phyloP scores from a whole-genome alignment of 2,329 filamentous ascomycete genomes.

The Diaporthe nobilis region DNA sequence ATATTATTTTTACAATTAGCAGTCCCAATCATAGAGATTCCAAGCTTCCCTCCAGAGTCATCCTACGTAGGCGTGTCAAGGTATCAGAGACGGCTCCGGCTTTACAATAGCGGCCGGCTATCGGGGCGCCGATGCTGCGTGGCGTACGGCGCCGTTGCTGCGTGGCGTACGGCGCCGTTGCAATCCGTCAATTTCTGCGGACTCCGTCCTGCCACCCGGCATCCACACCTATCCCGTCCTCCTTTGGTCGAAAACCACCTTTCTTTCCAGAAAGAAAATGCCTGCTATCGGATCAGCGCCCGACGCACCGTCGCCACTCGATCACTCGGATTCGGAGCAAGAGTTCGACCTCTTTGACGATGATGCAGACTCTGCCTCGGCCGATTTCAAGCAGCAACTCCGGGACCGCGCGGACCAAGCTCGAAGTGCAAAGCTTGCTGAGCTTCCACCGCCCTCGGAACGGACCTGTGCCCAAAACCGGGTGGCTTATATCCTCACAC shows the following conservation, averaged over 20 bases:
- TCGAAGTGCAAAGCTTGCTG: conserved; percentile 38
- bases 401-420: conserved; percentile 36
- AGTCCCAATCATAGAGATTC: too few species aligned
- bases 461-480: conserved; percentile 40
- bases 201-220: not conserved
- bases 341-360: conserved; percentile 39
- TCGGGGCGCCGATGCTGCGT: not conserved
- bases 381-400: not conserved
- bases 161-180: not conserved
- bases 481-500: conserved; percentile 36
- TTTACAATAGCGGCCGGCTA: too few species aligned
- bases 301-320: not conserved
- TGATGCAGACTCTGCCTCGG: conserved; percentile 13
- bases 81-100: too few species aligned
- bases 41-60: too few species aligned
- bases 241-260: not conserved
- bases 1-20: too few species aligned
- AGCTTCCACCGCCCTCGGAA: conserved; percentile 25
- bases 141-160: not conserved
- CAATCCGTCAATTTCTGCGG: not conserved
- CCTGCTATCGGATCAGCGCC: not conserved
- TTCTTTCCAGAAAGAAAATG: not conserved
- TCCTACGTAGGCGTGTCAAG: too few species aligned
- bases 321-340: conserved; percentile 15
- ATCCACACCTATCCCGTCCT: not conserved